A percentile compares a stretch with the other conserved stretches of the same genome.
These are phyloP conservation scores for Lachnellula cervina DNA, from an alignment of 2,329 filamentous ascomycete genomes.

Conservation along the genomic window DNA sequence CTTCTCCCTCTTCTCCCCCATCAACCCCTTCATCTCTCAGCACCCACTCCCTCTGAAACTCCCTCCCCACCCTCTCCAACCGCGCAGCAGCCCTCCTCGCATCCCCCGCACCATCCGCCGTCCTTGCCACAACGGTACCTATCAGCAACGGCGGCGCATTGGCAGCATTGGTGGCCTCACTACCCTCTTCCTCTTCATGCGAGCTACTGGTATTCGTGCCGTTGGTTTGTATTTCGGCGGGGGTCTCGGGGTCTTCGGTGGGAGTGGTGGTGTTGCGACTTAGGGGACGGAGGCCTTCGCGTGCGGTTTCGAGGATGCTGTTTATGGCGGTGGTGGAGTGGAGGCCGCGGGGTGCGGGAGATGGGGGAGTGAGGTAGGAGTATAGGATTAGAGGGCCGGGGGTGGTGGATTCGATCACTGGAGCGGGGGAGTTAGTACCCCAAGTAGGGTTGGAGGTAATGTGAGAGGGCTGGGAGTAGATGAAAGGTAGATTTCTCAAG, in stretches of 20 bases:
- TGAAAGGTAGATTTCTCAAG: background rate
- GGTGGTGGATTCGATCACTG: constrained; percentile 43
- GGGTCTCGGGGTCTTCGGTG: background rate
- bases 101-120: constrained; percentile 43
- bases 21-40: constrained; percentile 23
- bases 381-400: constrained; percentile 36
- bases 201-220: background rate
- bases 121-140: constrained; percentile 48
- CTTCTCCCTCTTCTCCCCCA: constrained; percentile 11
- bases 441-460: too few relatives aligned
- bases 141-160: constrained; percentile 48
- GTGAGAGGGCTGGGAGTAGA: too few relatives aligned
- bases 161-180: constrained; percentile 1
- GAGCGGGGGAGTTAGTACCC: too few relatives aligned
- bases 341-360: background rate
- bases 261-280: constrained; percentile 14
- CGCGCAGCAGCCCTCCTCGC: constrained; percentile 48
- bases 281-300: constrained; percentile 24
- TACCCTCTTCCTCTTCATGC: constrained; percentile 9
- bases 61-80: constrained; percentile 50
- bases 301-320: constrained; percentile 17
- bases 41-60: constrained; percentile 51
- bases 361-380: constrained; percentile 41
- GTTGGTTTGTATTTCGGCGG: background rate
- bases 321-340: constrained; percentile 2